Conservation (phyloP, 177 flowering plant species). For the Vitis hybrid region DNA sequence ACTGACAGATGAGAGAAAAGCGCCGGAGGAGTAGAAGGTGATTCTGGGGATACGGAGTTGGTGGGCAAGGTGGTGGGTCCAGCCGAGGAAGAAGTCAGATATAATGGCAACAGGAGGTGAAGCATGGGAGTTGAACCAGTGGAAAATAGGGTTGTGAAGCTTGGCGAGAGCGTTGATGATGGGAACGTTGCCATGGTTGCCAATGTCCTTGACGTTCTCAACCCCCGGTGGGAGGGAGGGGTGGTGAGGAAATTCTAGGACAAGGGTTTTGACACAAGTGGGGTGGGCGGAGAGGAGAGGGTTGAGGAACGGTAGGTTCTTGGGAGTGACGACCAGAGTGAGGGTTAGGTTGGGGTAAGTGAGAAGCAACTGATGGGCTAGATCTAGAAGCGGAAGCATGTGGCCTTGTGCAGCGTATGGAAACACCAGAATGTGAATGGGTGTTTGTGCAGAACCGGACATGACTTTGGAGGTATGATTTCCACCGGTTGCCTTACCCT, state of each 20-base stretch:
- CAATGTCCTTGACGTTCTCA: slow-evolving; percentile 45
- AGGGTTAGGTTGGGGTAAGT: slow-evolving; percentile 22
- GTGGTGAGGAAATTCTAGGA: slow-evolving; percentile 52
- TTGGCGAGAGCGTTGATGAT: slow-evolving; percentile 33
- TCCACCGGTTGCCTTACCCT: too few species aligned
- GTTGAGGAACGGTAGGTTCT: slow-evolving; percentile 43
- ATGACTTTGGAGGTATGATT: too few species aligned
- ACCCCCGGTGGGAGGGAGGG: slow-evolving; percentile 43
- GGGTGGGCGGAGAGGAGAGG: slow-evolving; percentile 41
- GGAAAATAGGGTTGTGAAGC: slow-evolving; percentile 28
- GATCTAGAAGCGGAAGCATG: slow-evolving; percentile 42
- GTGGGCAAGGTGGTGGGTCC: slow-evolving; percentile 36
- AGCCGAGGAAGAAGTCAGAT: slow-evolving; percentile 63
- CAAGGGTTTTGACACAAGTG: slow-evolving; percentile 25
- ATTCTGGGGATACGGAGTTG: slow-evolving; percentile 36
- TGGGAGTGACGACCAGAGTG: slow-evolving; percentile 51
- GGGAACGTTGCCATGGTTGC: slow-evolving; percentile 26
- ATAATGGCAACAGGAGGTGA: slow-evolving; percentile 49
- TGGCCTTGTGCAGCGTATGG: slow-evolving; percentile 67
- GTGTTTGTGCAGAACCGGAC: background rate
- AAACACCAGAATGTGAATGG: slow-evolving; percentile 39
- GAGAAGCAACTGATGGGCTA: slow-evolving; percentile 39
- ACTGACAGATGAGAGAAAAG: slow-evolving; percentile 16
- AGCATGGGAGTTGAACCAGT: slow-evolving; percentile 44
- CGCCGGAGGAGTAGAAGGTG: slow-evolving; percentile 33